Percentiles rank a stretch among this genome's conserved stretches.
These are phyloP conservation scores for Monosporascus sp. DNA, from an alignment of 2,329 filamentous ascomycete species.

Conservation along the genomic window DNA sequence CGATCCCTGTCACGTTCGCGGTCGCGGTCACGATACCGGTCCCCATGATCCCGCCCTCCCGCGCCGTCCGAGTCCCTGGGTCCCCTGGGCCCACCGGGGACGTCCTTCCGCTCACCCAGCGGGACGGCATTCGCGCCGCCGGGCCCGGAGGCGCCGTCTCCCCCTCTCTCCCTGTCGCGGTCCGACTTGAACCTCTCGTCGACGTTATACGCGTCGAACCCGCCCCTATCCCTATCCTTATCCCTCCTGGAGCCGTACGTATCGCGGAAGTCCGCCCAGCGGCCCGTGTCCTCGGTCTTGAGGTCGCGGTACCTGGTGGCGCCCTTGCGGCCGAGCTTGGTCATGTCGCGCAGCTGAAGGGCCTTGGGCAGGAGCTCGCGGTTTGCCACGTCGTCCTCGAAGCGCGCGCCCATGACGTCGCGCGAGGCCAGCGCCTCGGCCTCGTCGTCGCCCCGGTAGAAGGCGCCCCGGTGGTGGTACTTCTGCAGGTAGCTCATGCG, in stretches of 20 bases:
- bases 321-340: constrained; percentile 87
- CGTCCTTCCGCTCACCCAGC: constrained; percentile 55
- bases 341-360: constrained; percentile 89
- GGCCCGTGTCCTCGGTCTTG: constrained; percentile 82
- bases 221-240: constrained; percentile 28
- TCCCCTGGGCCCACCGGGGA: constrained; percentile 25
- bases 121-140: constrained; percentile 66
- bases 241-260: constrained; percentile 19
- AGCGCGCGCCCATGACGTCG: constrained; percentile 79
- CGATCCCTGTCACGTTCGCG: constrained; percentile 24
- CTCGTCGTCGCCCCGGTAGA: constrained; percentile 78
- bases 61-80: constrained; percentile 32
- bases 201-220: constrained; percentile 36
- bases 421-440: constrained; percentile 71
- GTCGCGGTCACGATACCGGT: constrained; percentile 18
- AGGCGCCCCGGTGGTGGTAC: constrained; percentile 95
- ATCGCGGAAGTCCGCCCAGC: constrained; percentile 66
- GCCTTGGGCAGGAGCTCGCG: constrained; percentile 82
- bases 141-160: constrained; percentile 32
- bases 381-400: constrained; percentile 77
- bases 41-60: constrained; percentile 15
- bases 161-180: constrained; percentile 38
- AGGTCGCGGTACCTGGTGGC: constrained; percentile 87
- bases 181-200: constrained; percentile 68
- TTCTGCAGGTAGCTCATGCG: constrained; percentile 90